phyloP scores from a whole-genome alignment of 768 basidiomycete genomes.

The Boletales sp. region DNA sequence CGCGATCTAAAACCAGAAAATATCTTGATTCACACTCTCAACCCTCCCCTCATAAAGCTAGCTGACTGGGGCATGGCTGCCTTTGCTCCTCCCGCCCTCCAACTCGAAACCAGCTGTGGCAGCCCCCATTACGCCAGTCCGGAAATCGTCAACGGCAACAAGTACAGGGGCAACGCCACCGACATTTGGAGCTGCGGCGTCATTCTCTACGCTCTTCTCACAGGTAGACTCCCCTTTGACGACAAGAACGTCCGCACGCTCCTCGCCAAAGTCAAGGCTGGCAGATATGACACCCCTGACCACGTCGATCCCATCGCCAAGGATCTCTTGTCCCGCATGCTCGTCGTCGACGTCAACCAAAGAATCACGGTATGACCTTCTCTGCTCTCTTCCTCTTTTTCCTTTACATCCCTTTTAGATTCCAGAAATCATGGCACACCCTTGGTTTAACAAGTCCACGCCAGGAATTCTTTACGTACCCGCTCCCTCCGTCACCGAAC shows the following conservation, averaged over 20 bases:
- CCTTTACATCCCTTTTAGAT: slow-evolving; percentile 50
- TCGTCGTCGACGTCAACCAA: slow-evolving; percentile 76
- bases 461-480: slow-evolving; percentile 45
- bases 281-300: slow-evolving; percentile 78
- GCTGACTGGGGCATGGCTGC: slow-evolving; percentile 99
- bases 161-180: slow-evolving; percentile 84
- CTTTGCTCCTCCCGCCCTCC: slow-evolving; percentile 78
- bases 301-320: slow-evolving; percentile 81
- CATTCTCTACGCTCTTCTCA: slow-evolving; percentile 86
- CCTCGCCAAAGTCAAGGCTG: slow-evolving; percentile 81
- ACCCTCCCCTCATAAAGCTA: slow-evolving; percentile 86
- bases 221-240: slow-evolving; percentile 90
- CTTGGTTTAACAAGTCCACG: slow-evolving; percentile 66
- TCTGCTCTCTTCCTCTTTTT: neutral
- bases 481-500: slow-evolving; percentile 61
- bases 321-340: slow-evolving; percentile 83
- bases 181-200: slow-evolving; percentile 98
- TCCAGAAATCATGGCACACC: slow-evolving; percentile 78
- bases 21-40: slow-evolving; percentile 81
- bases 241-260: slow-evolving; percentile 80
- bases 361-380: slow-evolving; percentile 67
- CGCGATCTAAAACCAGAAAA: slow-evolving; percentile 99
- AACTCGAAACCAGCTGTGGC: slow-evolving; percentile 93
- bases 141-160: slow-evolving; percentile 89
- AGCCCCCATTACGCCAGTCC: slow-evolving; percentile 97